phyloP scores from a whole-genome alignment of 352 stramenopile species.

The Plasmopara viticola region DNA sequence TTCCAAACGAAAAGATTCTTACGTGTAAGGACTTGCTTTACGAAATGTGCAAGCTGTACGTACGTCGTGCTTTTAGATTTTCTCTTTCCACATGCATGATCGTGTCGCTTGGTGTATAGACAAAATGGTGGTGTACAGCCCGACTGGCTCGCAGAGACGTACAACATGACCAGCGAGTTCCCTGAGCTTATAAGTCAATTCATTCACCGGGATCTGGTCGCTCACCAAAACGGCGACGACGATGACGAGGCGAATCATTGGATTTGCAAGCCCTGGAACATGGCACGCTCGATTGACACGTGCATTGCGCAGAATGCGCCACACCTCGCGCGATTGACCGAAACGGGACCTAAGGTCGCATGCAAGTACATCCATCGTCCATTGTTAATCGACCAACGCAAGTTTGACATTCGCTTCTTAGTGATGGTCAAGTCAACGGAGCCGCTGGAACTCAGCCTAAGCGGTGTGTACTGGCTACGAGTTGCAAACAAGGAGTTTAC shows the following conservation, averaged over 20 bases:
- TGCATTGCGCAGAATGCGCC: slow-evolving; percentile 41
- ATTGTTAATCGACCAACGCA: slow-evolving; percentile 48
- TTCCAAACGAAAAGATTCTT: slow-evolving; percentile 55
- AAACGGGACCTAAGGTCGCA: slow-evolving; percentile 48
- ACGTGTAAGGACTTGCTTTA: slow-evolving; percentile 58
- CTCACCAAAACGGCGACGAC: slow-evolving; percentile 23
- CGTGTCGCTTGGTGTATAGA: slow-evolving; percentile 8
- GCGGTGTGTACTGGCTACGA: slow-evolving; percentile 44
- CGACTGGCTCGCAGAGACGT: slow-evolving; percentile 43
- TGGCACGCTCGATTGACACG: slow-evolving; percentile 52
- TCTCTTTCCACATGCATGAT: background rate
- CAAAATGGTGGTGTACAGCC: slow-evolving; percentile 36
- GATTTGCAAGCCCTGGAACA: slow-evolving; percentile 63
- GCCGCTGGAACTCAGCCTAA: slow-evolving; percentile 43
- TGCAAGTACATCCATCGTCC: slow-evolving; percentile 53
- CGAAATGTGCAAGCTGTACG: slow-evolving; percentile 54
- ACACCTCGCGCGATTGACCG: slow-evolving; percentile 38
- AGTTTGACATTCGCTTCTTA: slow-evolving; percentile 56
- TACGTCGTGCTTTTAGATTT: background rate
- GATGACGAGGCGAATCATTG: slow-evolving; percentile 44
- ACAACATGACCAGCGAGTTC: slow-evolving; percentile 52
- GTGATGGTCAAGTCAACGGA: slow-evolving; percentile 52
- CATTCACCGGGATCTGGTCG: slow-evolving; percentile 28
- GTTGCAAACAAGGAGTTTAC: slow-evolving; percentile 53
- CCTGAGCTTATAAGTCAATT: slow-evolving; percentile 44